Percentiles rank a stretch among this genome's conserved stretches.
Conservation (phyloP, 805 yeast species). For the Zygosaccharomyces bailii region DNA sequence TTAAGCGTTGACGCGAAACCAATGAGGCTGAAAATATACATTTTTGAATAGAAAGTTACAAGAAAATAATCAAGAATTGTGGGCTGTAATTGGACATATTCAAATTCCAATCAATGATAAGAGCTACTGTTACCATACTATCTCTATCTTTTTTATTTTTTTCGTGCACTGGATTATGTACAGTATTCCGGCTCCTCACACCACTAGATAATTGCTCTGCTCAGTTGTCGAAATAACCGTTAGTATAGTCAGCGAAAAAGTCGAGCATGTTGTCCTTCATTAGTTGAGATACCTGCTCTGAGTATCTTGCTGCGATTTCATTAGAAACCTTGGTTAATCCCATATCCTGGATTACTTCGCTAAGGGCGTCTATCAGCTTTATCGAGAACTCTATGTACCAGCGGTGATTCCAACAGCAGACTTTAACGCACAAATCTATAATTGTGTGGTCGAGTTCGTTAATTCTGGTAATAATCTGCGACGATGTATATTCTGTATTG, state of each 20-base stretch:
- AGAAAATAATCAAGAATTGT: background rate
- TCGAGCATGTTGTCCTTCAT: slow-evolving; percentile 29
- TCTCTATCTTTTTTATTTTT: slow-evolving; percentile 1
- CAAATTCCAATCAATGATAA: background rate
- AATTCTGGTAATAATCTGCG: slow-evolving; percentile 35
- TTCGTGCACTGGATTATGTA: slow-evolving; percentile 1
- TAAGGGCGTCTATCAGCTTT: slow-evolving; percentile 51
- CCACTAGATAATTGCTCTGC: background rate
- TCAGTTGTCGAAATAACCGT: slow-evolving; percentile 30
- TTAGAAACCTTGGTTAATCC: slow-evolving; percentile 76
- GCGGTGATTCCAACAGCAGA: slow-evolving; percentile 96
- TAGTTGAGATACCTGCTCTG: slow-evolving; percentile 38
- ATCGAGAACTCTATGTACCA: slow-evolving; percentile 95
- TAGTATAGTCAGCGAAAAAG: slow-evolving; percentile 29
- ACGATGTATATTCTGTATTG: slow-evolving; percentile 27
- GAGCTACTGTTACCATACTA: background rate
- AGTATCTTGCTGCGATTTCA: slow-evolving; percentile 64
- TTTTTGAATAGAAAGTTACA: background rate
- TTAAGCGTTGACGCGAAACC: slow-evolving; percentile 6
- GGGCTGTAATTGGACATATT: background rate
- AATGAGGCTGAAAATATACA: slow-evolving; percentile 5
- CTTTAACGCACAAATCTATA: slow-evolving; percentile 65
- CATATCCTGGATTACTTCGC: slow-evolving; percentile 64
- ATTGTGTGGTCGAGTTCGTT: slow-evolving; percentile 49
- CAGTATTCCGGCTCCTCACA: background rate